Evolutionary conservation across 495 filamentous ascomycete species (phyloP), one percentile per base, ranked within the genome.

Genomic region (Penicilliopsis zonata): DNA sequence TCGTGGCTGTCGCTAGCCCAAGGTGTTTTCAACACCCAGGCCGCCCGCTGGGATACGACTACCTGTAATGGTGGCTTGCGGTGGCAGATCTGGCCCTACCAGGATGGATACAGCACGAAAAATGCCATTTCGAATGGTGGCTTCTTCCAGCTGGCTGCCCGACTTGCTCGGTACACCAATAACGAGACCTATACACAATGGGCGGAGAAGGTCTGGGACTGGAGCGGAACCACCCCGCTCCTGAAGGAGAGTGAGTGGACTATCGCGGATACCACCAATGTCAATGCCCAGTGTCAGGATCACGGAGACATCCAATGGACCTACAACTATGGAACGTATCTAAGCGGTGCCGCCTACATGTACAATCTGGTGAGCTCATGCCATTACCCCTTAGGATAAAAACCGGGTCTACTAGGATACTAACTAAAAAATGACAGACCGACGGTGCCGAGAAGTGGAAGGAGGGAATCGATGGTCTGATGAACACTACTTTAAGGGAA

Each of bases 41-140:
- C 61, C 2, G 49, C 53, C 0, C 69, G 81, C n/a, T 92, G 83
- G 83, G 61, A 87, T 37, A 55, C 59, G 10, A 40, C 42, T 1
- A 70, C 63, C 2, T 94, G 86, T 50, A 65, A 67, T 26, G 86
- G 86, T 26, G 86, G 86, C 2, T 56, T 93, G 31, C 66, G 77
- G 35, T 93, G 86, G 86, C 85, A 93, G 57, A 80, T 92, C 37
- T 84, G 74, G 54, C 63, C 70, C 6, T 86, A 82, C 55, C 83
- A 87, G 58, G 74, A 61, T 15, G 86, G 86, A 7, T 92, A 80
- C 52, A 69, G 72, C 40, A 86, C 80, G 56, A 86, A 86, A 50
- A 87, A 88, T 58, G 68, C 72, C 18, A 76, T 85, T 30, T 78
- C 79, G 22, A 85, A 85, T 50, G 82, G 80, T 4, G 74, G 73